Base-by-base conservation (phyloP, 2,329 filamentous ascomycete species). In the Akanthomyces lecanii region DNA sequence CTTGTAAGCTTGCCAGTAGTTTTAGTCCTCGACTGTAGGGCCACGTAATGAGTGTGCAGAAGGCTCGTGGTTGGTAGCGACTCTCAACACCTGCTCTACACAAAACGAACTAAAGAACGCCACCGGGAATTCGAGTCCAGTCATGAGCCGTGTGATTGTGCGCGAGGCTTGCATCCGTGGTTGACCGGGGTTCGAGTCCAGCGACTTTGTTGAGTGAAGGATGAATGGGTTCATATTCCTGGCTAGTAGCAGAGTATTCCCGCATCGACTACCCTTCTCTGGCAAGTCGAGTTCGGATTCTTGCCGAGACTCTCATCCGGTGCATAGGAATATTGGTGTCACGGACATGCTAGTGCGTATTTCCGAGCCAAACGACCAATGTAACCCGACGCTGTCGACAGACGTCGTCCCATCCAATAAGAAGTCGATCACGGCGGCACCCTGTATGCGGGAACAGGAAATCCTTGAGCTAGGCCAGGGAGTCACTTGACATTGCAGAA, bases 401-500 rank as follows among this genome's bases (percentile, higher is more conserved):
- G 56, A 28, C 36, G 14, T 16, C 6, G 52, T 14, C 5, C 6
- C 28, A 28, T 8, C 28, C 55, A 58, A 55, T 55, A 33, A 10
- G 33, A 42, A 16, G 52, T 3, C 52, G 16, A n/a, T n/a, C 33
- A 6, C 23, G 18, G 14, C 18, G 23, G 44, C 40, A 10, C 14
- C 3, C 11, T 38, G 44, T 44, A 47, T 47, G 55, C 11, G 23
- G 14, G 47, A 60, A 23, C 12, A 42, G 10, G 5, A 23, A 45
- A n/a, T 45, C 5, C 40, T 2, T n/a, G 23, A 40, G 21, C 8
- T 45, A 33, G 52, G 33, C 10, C 28, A 8, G 7, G 2, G 4
- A 33, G 38, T 62, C 52, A 62, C 52, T 62, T 62, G 52, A 51
- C 44, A 14, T 50, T 33, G 33, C 23, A 30, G 21, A 44, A 50